phyloP scores from a whole-genome alignment of 2,329 filamentous ascomycete genomes.

The Alternaria sp. region DNA sequence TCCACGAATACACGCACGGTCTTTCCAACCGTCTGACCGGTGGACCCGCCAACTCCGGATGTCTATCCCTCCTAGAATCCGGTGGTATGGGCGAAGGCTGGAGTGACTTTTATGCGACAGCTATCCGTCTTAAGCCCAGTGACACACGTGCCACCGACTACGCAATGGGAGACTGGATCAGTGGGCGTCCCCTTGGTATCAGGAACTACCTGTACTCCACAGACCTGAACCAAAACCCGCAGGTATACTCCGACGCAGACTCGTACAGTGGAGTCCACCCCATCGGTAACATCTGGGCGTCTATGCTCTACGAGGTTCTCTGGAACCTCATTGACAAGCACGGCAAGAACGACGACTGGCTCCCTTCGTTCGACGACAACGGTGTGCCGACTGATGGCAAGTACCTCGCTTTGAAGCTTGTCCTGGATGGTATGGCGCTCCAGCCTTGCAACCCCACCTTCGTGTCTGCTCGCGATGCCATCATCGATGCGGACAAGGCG shows the following conservation, averaged over 20 bases:
- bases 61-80: slow-evolving; percentile 59
- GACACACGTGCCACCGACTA: slow-evolving; percentile 60
- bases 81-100: slow-evolving; percentile 68
- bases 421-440: slow-evolving; percentile 62
- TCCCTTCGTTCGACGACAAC: slow-evolving; percentile 55
- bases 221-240: slow-evolving; percentile 59
- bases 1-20: slow-evolving; percentile 59
- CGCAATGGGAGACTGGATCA: slow-evolving; percentile 62
- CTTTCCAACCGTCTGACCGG: slow-evolving; percentile 67
- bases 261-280: slow-evolving; percentile 54
- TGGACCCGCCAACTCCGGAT: slow-evolving; percentile 63
- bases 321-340: slow-evolving; percentile 67
- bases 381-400: slow-evolving; percentile 63
- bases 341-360: slow-evolving; percentile 58
- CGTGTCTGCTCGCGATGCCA: slow-evolving; percentile 62
- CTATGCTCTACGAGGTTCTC: slow-evolving; percentile 64
- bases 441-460: slow-evolving; percentile 67
- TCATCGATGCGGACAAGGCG: slow-evolving; percentile 63
- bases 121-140: slow-evolving; percentile 57
- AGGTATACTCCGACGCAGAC: slow-evolving; percentile 60
- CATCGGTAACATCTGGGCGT: slow-evolving; percentile 63
- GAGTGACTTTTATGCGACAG: slow-evolving; percentile 65
- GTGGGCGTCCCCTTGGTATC: slow-evolving; percentile 57
- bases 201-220: slow-evolving; percentile 63
- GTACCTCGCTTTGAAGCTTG: slow-evolving; percentile 62